Base-by-base conservation (phyloP, 495 filamentous ascomycete species). In the Aspergillus conjunctus region DNA sequence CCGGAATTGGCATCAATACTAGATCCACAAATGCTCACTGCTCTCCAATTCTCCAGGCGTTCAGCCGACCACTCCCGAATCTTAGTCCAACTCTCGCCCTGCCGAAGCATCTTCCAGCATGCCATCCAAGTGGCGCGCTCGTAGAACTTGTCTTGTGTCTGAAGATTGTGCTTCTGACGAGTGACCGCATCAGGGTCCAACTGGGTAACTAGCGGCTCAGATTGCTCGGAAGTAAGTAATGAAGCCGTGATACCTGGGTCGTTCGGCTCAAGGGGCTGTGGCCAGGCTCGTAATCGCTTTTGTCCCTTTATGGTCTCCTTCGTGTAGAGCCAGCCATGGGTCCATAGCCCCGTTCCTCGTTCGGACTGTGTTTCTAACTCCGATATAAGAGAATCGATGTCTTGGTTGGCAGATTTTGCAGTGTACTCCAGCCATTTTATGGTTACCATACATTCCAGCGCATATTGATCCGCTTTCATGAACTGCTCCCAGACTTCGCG, bases 311-410 rank as follows among this genome's bases (percentile, higher is more conserved):
- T 89, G 17, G 87, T 87, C 66, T 89, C 87, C 62, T 91, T 90
- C 1, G 95, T 96, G 68, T 95, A 89, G 22, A 97, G 81, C 93
- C 93, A 97, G 26, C 93, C 92, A 68, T 91, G 86, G 11, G 89
- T 84, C 76, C 93, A 89, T 2, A 90, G 63, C 66, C 85, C 77
- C 77, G 86, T 73, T 69, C 87, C 76, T 77, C 87, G 72, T 72
- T 90, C 84, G 75, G 89, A 69, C 45, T 77, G 73, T 14, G 63
- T 60, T 62, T 87, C 83, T 49, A 92, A 83, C 62, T 91, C 85
- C 57, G 86, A 81, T 53, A 92, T 88, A 20, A 95, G 74, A 14
- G 84, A 76, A 53, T 92, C 87, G n/a, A 96, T 84, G 66, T 90
- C 88, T 54, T 81, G 84, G 11, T 81, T 80, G 17, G 82, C 80